These are phyloP conservation scores for Trichoderma polysporum DNA, from an alignment of 2,329 filamentous ascomycete species.

Conservation along the genomic window DNA sequence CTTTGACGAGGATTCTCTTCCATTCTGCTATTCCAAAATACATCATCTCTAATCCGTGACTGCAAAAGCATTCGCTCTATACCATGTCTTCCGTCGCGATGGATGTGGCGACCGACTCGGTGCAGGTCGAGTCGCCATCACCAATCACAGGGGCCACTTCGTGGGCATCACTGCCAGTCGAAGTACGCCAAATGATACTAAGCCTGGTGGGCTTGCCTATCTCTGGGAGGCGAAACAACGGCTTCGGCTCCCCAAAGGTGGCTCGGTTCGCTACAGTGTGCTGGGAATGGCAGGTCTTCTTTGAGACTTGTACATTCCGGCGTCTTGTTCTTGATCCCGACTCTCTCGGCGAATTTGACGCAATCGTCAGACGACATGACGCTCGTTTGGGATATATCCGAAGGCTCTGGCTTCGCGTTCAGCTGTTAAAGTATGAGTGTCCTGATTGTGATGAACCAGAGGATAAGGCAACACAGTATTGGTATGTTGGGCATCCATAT, in stretches of 20 bases:
- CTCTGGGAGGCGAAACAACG: not conserved
- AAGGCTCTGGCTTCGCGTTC: conserved; percentile 1
- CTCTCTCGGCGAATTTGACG: not conserved
- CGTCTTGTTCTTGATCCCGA: not conserved
- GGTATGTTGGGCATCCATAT: not conserved
- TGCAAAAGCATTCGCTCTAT: not conserved
- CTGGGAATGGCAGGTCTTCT: not conserved
- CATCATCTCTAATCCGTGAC: not conserved
- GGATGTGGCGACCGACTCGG: not conserved
- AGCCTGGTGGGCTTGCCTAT: not conserved
- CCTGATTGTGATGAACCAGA: conserved; percentile 1
- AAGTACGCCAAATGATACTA: not conserved
- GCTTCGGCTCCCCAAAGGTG: not conserved
- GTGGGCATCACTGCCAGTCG: not conserved
- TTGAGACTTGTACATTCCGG: not conserved
- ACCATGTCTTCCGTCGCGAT: not conserved
- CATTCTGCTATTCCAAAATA: not conserved
- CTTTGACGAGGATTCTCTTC: not conserved
- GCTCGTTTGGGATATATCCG: not conserved
- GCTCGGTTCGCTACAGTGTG: conserved; percentile 1
- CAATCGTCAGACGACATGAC: not conserved
- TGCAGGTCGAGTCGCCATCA: not conserved
- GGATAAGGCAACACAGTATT: not conserved
- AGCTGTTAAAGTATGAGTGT: not conserved
- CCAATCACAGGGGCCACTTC: not conserved